Evolutionary conservation across 352 stramenopile genomes (phyloP).

Genomic region (Pythium aquatile): DNA sequence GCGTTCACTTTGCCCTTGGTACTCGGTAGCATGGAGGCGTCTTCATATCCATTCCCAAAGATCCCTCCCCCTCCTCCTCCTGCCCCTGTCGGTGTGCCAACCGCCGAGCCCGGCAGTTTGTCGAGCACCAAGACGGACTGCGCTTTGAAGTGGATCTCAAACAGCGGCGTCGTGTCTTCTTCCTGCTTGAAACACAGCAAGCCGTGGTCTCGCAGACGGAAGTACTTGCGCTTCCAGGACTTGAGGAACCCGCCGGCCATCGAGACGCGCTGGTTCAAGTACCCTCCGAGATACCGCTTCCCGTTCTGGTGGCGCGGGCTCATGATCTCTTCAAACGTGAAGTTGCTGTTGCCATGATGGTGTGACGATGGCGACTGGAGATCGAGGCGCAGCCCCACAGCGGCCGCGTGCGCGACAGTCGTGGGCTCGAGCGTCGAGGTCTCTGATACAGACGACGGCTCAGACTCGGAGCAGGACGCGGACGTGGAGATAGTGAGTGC

Average conservation of each 20-base stretch:
- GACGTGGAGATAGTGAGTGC: conserved; percentile 9
- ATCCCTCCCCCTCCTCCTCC: neutral
- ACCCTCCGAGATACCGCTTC: conserved; percentile 55
- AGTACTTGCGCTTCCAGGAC: conserved; percentile 70
- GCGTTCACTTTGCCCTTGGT: conserved; percentile 30
- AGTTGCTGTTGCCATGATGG: conserved; percentile 14
- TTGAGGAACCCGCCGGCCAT: conserved; percentile 65
- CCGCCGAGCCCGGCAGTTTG: conserved; percentile 8
- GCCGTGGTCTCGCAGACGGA: conserved; percentile 62
- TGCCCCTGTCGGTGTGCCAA: neutral
- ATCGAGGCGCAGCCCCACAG: neutral
- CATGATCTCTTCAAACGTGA: conserved; percentile 48
- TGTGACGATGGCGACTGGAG: conserved; percentile 27
- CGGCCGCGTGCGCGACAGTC: neutral
- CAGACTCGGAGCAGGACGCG: conserved; percentile 10
- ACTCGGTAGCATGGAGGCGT: conserved; percentile 18
- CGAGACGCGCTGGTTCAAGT: conserved; percentile 53
- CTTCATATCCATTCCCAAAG: conserved; percentile 6
- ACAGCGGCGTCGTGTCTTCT: conserved; percentile 46
- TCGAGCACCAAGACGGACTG: conserved; percentile 41
- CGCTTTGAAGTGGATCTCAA: conserved; percentile 58
- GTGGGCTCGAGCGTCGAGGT: conserved; percentile 9
- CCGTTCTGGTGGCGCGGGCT: conserved; percentile 56
- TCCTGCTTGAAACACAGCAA: conserved; percentile 60
- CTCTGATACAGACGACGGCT: conserved; percentile 7